Evolutionary conservation across 2,329 filamentous ascomycete species (phyloP), one percentile per base, ranked within the genome.

Genomic region (Aspergillus intermedius): DNA sequence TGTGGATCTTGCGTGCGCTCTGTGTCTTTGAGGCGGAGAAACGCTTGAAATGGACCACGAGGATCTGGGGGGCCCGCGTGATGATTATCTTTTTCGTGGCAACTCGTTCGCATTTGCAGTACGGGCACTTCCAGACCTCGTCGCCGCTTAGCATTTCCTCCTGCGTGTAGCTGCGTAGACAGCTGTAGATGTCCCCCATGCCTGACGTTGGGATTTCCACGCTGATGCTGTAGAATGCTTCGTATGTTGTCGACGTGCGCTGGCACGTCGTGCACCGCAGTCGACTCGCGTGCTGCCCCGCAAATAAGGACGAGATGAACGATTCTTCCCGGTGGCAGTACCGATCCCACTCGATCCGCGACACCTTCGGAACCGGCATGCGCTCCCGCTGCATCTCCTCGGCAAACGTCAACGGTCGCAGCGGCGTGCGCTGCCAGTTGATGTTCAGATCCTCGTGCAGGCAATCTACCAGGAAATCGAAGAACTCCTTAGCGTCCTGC

Each of bases 401-500:
- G 22, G 76, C 69, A 13, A 77, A 74, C 0, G 79, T 83, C 37
- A 86, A 70, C 4, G 77, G 75, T 44, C 77, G 75, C 2, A 85
- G 71, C 1, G 79, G 81, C 2, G 72, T 74, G 46, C 77, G 73
- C 52, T 80, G 74, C 74, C 82, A 86, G 25, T 79, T 77, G 5
- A 77, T 69, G 64, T 95, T 94, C 4, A 94, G 83, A 68, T 98
- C 93, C 62, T 93, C 87, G 58, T 91, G 86, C 10, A 97, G 75
- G 55, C 86, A 84, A 46, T 88, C 83, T 34, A 95, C 77, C 22
- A 96, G 68, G 62, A 94, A 95, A 42, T 83, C 82, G 56, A 91
- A 83, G 57, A 95, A 95, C 60, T 97, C 93, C 55, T 91, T 87
- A 1, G 90, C 86, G 62, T 98, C 93, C 69, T 97, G 93, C 64